Evolutionary conservation across 1,284 basidiomycete genomes (phyloP).

Genomic region (Austroboletus niveus): DNA sequence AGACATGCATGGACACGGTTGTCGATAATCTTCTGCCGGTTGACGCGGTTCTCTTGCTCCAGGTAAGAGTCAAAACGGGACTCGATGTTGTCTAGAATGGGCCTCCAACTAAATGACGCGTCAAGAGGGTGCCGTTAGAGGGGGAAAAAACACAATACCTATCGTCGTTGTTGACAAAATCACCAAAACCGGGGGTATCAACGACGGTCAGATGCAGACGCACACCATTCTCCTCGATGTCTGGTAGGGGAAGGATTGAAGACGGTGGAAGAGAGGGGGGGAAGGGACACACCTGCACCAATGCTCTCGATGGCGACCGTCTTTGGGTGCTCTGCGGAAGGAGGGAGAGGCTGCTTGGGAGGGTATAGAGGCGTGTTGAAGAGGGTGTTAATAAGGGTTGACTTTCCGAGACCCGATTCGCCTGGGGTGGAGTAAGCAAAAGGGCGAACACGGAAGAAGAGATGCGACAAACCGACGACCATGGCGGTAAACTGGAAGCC

Average conservation of each 20-base stretch:
- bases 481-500: conserved; percentile 96
- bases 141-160: conserved; percentile 51
- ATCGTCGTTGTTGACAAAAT: conserved; percentile 97
- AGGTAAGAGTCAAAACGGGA: conserved; percentile 94
- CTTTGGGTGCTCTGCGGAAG: conserved; percentile 83
- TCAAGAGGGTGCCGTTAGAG: conserved; percentile 1
- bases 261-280: background rate
- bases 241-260: conserved; percentile 44
- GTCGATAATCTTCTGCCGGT: conserved; percentile 82
- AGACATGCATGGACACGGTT: conserved; percentile 93
- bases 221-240: conserved; percentile 97
- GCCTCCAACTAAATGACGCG: conserved; percentile 76
- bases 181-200: conserved; percentile 95
- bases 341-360: conserved; percentile 78
- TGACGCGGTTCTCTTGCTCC: conserved; percentile 97
- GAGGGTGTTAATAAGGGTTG: conserved; percentile 95
- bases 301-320: conserved; percentile 97
- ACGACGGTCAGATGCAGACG: conserved; percentile 95
- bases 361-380: conserved; percentile 95
- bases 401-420: conserved; percentile 97
- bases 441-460: conserved; percentile 17
- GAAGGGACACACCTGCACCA: conserved; percentile 69
- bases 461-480: conserved; percentile 82
- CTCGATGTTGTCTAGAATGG: conserved; percentile 96
- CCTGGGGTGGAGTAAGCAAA: conserved; percentile 47